Conservation (phyloP, 2,329 filamentous ascomycete species). For the Fusarium aywerte region DNA sequence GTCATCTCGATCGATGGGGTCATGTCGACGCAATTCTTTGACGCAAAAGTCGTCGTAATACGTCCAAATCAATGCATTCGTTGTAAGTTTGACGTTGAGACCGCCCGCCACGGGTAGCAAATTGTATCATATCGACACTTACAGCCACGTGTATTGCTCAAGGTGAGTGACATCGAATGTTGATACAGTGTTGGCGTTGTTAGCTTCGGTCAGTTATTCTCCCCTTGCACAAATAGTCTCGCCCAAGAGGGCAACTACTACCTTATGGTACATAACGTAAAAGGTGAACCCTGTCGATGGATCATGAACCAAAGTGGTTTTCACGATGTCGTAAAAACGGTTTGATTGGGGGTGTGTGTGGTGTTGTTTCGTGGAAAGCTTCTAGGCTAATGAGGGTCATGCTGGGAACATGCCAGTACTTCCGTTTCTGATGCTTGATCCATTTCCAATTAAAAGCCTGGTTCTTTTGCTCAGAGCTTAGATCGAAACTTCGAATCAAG, state of each 20-base stretch:
- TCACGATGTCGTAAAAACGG: conserved; percentile 27
- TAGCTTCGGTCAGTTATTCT: neutral
- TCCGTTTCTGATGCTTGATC: conserved; percentile 18
- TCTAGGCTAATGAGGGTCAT: conserved; percentile 1
- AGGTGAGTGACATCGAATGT: conserved; percentile 10
- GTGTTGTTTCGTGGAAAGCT: neutral
- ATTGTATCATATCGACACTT: neutral
- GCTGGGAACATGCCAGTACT: conserved; percentile 8
- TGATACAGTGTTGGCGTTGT: neutral
- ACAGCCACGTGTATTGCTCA: conserved; percentile 4
- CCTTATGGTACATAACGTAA: conserved; percentile 21
- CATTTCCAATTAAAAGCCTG: conserved; percentile 27
- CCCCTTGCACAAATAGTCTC: neutral
- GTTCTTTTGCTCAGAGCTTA: conserved; percentile 15
- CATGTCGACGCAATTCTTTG: conserved; percentile 10
- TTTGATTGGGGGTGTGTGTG: conserved; percentile 2
- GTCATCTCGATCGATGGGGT: conserved; percentile 1
- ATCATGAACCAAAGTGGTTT: conserved; percentile 7
- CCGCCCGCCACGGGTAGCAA: neutral
- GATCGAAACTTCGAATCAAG: conserved; percentile 26
- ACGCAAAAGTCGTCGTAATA: conserved; percentile 5
- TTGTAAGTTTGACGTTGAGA: neutral
- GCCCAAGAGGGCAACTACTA: neutral
- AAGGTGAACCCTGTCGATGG: conserved; percentile 18
- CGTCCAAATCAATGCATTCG: neutral